Evolutionary conservation across 805 yeast genomes (phyloP), one percentile per base, ranked within the genome.

Genomic region (Lipomyces starkeyi): DNA sequence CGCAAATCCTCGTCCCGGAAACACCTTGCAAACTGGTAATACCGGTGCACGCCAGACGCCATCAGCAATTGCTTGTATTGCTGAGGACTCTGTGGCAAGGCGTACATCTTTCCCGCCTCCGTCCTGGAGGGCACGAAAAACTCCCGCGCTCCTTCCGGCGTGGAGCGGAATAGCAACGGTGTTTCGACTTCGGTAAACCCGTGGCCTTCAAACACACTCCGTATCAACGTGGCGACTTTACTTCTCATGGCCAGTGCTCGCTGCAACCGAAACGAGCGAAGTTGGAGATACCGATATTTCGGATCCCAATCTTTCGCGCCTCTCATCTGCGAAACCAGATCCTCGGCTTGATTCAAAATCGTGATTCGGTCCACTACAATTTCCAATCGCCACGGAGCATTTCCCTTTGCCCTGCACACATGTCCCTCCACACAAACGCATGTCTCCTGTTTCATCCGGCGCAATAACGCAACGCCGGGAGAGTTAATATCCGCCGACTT

Each of bases 101-200:
- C 98, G 77, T 94, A 95, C 43, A 70, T 63, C 78, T 91, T 90
- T 22, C 82, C 79, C 2, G 79, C 78, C 1, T 80, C 76, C 17
- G 84, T 80, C 71, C 98, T 83, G 0, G 98, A 91, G 0, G 99
- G 99, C 0, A 95, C 98, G 59, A 95, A 79, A 77, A 94, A 95
- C 78, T 95, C 99, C 52, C 97, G 83, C 0, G 99, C 99, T 17
- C 99, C 99, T 78, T 95, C 99, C 0, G 99, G 99, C 0, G 99
- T 95, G 1, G 97, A 91, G 76, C 95, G 93, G 83, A 95, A 95
- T 35, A 95, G 80, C 6, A 94, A 77, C 0, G 99, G 99, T 0
- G 99, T 95, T 76, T 94, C 99, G 35, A 95, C 84, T 75, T 95
- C 98, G 0, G 85, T 85, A 77, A 95, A 95, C 22, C 78, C 73